Base-by-base conservation (phyloP, 805 yeast species). In the Saccharomycopsis guyanensis region DNA sequence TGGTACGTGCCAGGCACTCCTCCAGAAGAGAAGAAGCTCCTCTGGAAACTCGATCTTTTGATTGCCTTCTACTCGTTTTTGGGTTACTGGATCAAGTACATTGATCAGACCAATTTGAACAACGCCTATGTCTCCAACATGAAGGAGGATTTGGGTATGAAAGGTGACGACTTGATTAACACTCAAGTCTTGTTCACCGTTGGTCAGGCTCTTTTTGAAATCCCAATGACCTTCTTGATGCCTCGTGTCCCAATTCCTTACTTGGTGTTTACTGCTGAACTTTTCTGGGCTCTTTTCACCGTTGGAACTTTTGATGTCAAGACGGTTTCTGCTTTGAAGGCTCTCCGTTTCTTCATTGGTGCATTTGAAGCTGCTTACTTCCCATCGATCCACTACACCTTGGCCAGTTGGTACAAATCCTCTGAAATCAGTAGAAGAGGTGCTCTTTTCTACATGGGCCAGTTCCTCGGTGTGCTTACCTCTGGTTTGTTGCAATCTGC, bases 101-200 rank as follows among this genome's bases (percentile, higher is more conserved):
- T 82, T 41, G 87, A 82, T 56, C 71, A 70, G 46, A 66, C 75
- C 38, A 82, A 81, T 59, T 64, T 76, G 46, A 72, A 71, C 50
- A 78, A 80, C 56, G 87, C 87, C 1, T 82, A 80, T 55, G 79
- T 77, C 35, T 72, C 80, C 15, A 82, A 85, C 18, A 69, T 82
- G 75, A 61, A 71, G 49, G 78, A 72, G 53, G 78, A 68, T 39
- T 62, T 81, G 32, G 66, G 68, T 3, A 71, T 83, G 72, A 56
- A 67, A 45, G 85, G 84, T 10, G 76, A 80, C 56, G 86, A 82
- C 54, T 68, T 80, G 48, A 75, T 77, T 42, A 65, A 78, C 53
- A 71, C 80, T 4, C 80, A 76, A 52, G 76, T 73, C 10, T 59
- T 78, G 57, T 83, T 72, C 61, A 70, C 69, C 32, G 72, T 77